Percentiles rank a stretch among this genome's conserved stretches.
phyloP scores from a whole-genome alignment of 331 rosid species.

The Pyracantha coccinea region DNA sequence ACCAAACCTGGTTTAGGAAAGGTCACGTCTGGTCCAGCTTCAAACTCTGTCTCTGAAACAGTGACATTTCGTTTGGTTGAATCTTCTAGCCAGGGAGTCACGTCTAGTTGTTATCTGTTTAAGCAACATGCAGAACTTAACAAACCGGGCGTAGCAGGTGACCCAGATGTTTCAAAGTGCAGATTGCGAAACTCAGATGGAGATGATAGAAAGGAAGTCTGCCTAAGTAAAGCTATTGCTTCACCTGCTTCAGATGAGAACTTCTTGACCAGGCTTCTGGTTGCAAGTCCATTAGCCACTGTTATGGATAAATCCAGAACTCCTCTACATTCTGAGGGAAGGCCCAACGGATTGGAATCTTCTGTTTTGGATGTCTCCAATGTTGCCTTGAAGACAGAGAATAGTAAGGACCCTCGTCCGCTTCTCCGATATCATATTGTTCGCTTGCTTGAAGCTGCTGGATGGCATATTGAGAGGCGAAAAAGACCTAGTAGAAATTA shows the following conservation, averaged over 20 bases:
- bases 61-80: slow-evolving; percentile 60
- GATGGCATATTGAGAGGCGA: slow-evolving; percentile 73
- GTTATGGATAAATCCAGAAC: slow-evolving; percentile 38
- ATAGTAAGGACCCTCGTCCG: slow-evolving; percentile 50
- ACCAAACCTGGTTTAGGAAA: slow-evolving; percentile 34
- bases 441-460: slow-evolving; percentile 60
- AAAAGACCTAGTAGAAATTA: slow-evolving; percentile 64
- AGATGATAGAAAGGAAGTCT: slow-evolving; percentile 40
- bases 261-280: slow-evolving; percentile 60
- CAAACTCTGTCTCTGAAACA: slow-evolving; percentile 33
- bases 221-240: slow-evolving; percentile 42
- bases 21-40: slow-evolving; percentile 19
- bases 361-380: slow-evolving; percentile 28
- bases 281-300: slow-evolving; percentile 38
- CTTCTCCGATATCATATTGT: slow-evolving; percentile 48
- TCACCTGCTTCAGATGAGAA: slow-evolving; percentile 94
- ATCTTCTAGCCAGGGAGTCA: slow-evolving; percentile 70
- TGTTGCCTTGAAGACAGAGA: slow-evolving; percentile 30
- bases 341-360: slow-evolving; percentile 22
- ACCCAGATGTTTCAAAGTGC: slow-evolving; percentile 33
- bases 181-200: slow-evolving; percentile 26
- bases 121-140: slow-evolving; percentile 40
- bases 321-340: slow-evolving; percentile 50
- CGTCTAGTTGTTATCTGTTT: slow-evolving; percentile 58
- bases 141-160: slow-evolving; percentile 17